Conservation (phyloP, 1,284 basidiomycete genomes). For the Grifola frondosa region DNA sequence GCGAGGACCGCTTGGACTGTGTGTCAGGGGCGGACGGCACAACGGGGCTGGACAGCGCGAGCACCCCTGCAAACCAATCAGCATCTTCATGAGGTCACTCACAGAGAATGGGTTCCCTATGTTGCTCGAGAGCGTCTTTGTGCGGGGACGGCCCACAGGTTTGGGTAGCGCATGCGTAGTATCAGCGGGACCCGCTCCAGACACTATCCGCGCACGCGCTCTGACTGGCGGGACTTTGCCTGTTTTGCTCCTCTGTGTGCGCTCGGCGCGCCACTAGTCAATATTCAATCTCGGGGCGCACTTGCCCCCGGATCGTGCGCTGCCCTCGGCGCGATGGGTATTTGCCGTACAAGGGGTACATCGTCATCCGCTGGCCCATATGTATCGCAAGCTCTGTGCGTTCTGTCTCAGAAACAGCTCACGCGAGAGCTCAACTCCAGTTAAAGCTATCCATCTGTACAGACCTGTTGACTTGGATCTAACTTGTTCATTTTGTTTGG, state of each 20-base stretch:
- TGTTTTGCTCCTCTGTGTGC: slow-evolving; percentile 10
- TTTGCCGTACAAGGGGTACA: slow-evolving; percentile 72
- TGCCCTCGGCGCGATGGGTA: slow-evolving; percentile 75
- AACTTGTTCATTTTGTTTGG: no score
- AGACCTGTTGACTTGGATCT: no score
- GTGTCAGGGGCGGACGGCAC: slow-evolving; percentile 23
- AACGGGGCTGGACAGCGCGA: slow-evolving; percentile 16
- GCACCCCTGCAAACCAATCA: slow-evolving; percentile 52
- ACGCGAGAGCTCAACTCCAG: no score
- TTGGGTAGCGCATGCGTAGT: slow-evolving; percentile 30
- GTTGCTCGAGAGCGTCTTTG: slow-evolving; percentile 46
- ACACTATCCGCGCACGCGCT: slow-evolving; percentile 9
- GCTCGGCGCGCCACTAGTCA: slow-evolving; percentile 47
- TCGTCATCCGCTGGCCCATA: slow-evolving; percentile 64
- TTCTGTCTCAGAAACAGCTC: no score
- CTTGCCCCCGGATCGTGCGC: slow-evolving; percentile 69
- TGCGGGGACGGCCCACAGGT: slow-evolving; percentile 39
- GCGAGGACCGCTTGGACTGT: slow-evolving; percentile 20
- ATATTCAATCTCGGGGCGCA: slow-evolving; percentile 64
- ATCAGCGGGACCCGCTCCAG: slow-evolving; percentile 8
- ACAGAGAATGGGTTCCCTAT: slow-evolving; percentile 44
- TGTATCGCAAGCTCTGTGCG: no score
- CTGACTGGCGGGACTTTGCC: not conserved
- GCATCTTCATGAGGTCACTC: slow-evolving; percentile 58
- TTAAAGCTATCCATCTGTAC: no score